Evolutionary conservation across 2,329 filamentous ascomycete species (phyloP).

Genomic region (Daldinia sp.): DNA sequence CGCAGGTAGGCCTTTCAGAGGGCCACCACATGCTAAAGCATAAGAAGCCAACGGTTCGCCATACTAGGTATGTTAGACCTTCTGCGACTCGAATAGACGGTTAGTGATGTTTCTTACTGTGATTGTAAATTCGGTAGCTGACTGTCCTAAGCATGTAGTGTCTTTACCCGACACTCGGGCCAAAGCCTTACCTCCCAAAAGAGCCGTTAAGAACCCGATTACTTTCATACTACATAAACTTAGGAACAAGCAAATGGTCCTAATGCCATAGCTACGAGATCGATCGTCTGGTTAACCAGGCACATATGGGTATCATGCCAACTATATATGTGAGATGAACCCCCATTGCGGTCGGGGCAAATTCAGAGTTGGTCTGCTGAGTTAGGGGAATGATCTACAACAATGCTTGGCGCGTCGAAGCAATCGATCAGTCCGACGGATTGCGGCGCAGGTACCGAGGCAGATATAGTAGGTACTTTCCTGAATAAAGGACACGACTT

Average conservation of each 20-base stretch:
- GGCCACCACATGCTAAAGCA: not conserved
- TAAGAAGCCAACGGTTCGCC: constrained; percentile 7
- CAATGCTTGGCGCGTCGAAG: not conserved
- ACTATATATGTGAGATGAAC: no score
- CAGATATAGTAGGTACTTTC: not conserved
- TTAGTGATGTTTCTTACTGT: not conserved
- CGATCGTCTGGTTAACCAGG: no score
- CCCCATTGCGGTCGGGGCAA: no score
- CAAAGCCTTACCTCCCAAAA: not conserved
- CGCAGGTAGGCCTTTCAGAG: not conserved
- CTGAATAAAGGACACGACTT: not conserved
- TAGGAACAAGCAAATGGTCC: not conserved
- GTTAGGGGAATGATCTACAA: not conserved
- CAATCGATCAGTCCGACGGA: not conserved
- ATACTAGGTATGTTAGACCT: not conserved
- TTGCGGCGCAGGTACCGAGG: not conserved
- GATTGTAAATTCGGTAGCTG: not conserved
- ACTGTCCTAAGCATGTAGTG: not conserved
- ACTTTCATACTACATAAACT: not conserved
- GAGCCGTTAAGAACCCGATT: not conserved
- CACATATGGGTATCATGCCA: no score
- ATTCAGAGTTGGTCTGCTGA: no score
- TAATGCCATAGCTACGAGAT: no score
- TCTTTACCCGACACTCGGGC: not conserved
- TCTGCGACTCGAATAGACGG: not conserved